These are phyloP conservation scores for Albizia julibrissin DNA, from an alignment of 306 rosid species.

Conservation along the genomic window DNA sequence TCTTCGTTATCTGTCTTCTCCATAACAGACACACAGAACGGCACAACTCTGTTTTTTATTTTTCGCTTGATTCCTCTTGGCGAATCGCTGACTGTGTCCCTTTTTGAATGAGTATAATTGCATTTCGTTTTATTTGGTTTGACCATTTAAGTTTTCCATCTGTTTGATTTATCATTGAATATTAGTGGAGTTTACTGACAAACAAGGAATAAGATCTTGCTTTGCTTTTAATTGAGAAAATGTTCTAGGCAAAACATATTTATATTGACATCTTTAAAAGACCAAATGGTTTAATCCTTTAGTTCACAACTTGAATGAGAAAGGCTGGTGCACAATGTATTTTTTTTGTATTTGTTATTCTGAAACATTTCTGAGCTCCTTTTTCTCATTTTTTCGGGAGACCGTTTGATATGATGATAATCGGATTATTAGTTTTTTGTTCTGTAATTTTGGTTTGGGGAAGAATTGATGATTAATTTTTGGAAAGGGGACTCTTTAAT, in stretches of 20 bases:
- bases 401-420: neutral
- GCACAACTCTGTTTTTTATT: no score
- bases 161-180: neutral
- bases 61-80: no score
- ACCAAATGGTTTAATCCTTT: neutral
- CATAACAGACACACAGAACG: no score
- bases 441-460: neutral
- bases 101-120: no score
- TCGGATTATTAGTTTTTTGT: neutral
- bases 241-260: neutral
- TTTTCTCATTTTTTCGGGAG: neutral
- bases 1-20: no score
- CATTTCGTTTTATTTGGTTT: no score
- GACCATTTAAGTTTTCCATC: neutral
- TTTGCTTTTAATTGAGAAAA: neutral
- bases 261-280: neutral
- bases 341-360: neutral
- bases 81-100: no score
- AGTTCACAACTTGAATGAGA: neutral
- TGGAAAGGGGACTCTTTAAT: no score
- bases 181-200: neutral
- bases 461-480: no score
- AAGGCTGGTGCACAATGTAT: neutral
- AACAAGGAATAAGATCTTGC: neutral
- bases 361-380: neutral